Base-by-base conservation (phyloP, 306 rosid species). In the Pterocarpus santalinus region DNA sequence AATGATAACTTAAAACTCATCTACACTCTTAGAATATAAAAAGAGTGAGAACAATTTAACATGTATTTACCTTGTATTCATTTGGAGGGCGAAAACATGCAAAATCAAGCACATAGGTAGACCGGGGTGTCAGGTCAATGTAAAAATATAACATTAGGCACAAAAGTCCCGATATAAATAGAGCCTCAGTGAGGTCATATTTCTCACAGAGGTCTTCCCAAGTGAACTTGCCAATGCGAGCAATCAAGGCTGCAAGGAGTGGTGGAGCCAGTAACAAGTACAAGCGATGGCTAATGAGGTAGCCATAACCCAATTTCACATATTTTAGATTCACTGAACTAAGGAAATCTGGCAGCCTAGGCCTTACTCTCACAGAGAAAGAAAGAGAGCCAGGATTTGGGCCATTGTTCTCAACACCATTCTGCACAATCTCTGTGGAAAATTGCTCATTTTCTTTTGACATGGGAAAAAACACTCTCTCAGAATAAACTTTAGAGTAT, bases 71-170 rank as follows among this genome's bases (percentile, higher is more conserved):
- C 92, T 91, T 90, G 76, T 82, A 86, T 33, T 92, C 88, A 80
- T 85, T 44, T 7, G 94, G 80, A 46, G 94, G 97, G 74, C 87
- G 88, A 79, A 85, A 92, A 69, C 97, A 92, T 66, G 92, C 83
- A 74, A 90, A 92, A 78, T 92, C 97, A 70, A 90, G 73, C 82
- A 92, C 75, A 77, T 92, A 90, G 36, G 84, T 87, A 16, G 91
- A 72, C 4, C 89, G 72, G 5, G 91, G 90, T 8, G 85, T 73
- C 12, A 74, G 58, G 22, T 82, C 62, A 61, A 77, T 3, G 60
- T 72, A 86, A 57, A 85, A 60, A 65, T 78, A 84, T 1, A 81
- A 17, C 39, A 87, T 13, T 4, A 82, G 28, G 46, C 65, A 67
- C 34, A 78, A 28, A 5, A 87, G 67, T 49, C 65, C 74, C 6